Conservation (phyloP, 2,329 filamentous ascomycete species). For the Penicillium sp. region DNA sequence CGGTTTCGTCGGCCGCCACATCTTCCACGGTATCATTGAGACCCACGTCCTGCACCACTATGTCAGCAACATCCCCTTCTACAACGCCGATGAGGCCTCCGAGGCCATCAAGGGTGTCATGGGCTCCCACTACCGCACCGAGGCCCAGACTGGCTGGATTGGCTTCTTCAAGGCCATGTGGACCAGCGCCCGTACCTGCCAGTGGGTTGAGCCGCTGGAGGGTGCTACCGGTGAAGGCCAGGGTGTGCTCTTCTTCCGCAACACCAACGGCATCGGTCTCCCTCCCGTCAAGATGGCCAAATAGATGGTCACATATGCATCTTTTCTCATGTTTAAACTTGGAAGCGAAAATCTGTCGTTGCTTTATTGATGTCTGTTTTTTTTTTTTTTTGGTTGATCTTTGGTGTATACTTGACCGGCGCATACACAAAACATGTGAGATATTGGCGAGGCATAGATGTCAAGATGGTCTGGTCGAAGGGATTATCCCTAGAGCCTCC, state of each 20-base stretch:
- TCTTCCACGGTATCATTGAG: constrained; percentile 95
- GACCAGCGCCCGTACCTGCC: constrained; percentile 80
- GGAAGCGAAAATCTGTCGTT: constrained; percentile 3
- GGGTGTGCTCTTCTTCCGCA: constrained; percentile 91
- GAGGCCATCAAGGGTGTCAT: constrained; percentile 94
- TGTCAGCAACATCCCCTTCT: constrained; percentile 93
- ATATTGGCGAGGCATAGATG: constrained; percentile 11
- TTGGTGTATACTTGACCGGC: constrained; percentile 12
- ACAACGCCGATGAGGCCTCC: constrained; percentile 89
- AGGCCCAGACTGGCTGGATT: constrained; percentile 71
- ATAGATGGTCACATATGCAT: constrained; percentile 25
- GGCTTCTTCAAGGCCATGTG: constrained; percentile 87
- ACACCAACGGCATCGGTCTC: constrained; percentile 81
- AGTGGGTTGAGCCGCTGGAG: constrained; percentile 93
- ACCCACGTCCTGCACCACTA: constrained; percentile 98
- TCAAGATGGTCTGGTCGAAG: background rate
- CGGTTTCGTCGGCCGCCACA: constrained; percentile 86
- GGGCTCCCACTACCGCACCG: constrained; percentile 90
- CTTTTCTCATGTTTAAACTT: constrained; percentile 2
- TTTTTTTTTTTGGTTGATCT: background rate
- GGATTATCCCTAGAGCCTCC: background rate
- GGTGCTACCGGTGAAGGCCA: constrained; percentile 77
- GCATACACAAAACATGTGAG: constrained; percentile 11
- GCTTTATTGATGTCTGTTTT: background rate
- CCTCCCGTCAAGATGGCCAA: constrained; percentile 48